Base-by-base conservation (phyloP, 148 eudicot species). In the Amaranthus palmeri region DNA sequence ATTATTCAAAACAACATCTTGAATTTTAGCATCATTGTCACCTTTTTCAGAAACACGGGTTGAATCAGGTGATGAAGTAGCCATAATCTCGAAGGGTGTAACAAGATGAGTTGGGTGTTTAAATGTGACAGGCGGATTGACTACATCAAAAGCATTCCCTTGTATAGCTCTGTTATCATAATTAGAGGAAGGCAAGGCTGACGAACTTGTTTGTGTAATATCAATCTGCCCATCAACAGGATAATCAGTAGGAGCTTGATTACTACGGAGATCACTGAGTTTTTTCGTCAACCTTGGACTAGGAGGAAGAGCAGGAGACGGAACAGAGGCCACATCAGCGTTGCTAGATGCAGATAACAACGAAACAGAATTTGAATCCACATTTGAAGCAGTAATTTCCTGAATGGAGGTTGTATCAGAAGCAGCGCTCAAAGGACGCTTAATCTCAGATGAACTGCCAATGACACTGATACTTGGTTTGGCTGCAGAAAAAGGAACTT, bases 41-140 rank as follows among this genome's bases (percentile, higher is more conserved):
- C 77, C 74, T 72, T 81, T 82, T 70, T 87, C 97, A 54, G 68
- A 69, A 68, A 76, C 62, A 74, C 72, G 83, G 72, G 76, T 76
- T 18, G 78, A 74, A 43, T 95, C 99, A 68, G 96, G 76, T 40
- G 97, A 79, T 75, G 93, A 78, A 51, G 79, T 83, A 68, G 97
- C 92, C 96, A 84, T 90, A 71, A 93, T 85, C 81, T 95, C 99
- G 51, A 91, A 81, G 62, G 99, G 99, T 51, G 97, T 95, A 59
- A 95, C 87, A 75, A 95, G 74, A 86, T 95, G 99, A 84, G 99
- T 95, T 47, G 99, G 99, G 74, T 85, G 97, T 72, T 88, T 89
- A 76, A 88, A 95, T 84, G 78, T 85, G 54, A 75, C 60, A 68
- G 84, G 86, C 59, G 83, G 82, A 80, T 75, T 83, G 74, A 70